Evolutionary conservation across 345 rosid genomes (phyloP), one percentile per base, ranked within the genome.

Genomic region (Citrus sp.): DNA sequence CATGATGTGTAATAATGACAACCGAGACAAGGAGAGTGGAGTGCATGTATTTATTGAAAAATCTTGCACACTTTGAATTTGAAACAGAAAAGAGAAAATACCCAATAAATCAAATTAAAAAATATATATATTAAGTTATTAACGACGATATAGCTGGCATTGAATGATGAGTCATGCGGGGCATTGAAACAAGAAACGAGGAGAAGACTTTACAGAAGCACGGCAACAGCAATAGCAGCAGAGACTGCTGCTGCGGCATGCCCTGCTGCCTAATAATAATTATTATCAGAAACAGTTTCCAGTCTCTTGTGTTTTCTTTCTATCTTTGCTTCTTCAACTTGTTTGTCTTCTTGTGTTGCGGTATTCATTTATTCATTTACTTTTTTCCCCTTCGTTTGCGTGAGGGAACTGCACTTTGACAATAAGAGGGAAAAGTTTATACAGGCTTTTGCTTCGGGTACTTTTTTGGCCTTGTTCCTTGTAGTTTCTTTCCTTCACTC

Each of bases 111-210:
- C 35, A 34, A 65, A 63, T n/a, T 24, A 0, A 64, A 30, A 14
- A 30, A 28, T 0, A 0, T 38, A 40, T 40, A 46, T 12, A 46
- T 46, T 13, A 12, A 46, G 42, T 38, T 12, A 46, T 46, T 13
- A 12, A 46, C 51, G 4, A 42, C 14, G 51, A 0, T 42, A 42
- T 46, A 25, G 59, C 42, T 75, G 85, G 78, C 82, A 78, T 18
- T 82, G 76, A 78, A 79, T 78, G 22, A 78, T 54, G 73, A 70
- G 75, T 12, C 72, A 66, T 79, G 84, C 80, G 74, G 75, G 69
- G 75, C 80, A 80, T 78, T 67, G 83, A 82, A 80, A 80, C 81
- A 51, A 70, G 70, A 73, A 79, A 75, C 65, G 70, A 75, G 74
- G 76, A 21, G 66, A 42, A 30, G 78, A 63, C 77, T 61, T 38